Base-by-base conservation (phyloP, 371 early-diverging fungal genomes). In the Syncephalis fuscata region DNA sequence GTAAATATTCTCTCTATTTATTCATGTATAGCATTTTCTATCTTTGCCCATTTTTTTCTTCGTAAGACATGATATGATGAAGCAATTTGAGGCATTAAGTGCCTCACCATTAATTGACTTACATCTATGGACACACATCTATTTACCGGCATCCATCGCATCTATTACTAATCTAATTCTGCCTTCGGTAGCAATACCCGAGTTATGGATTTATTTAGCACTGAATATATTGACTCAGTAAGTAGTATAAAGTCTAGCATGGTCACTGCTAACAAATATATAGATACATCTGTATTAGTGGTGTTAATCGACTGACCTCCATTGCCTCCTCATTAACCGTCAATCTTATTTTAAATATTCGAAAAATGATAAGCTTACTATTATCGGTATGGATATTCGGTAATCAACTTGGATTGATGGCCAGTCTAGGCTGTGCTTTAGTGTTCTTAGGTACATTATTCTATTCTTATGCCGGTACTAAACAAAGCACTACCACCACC, bases 321-420 rank as follows among this genome's bases (percentile, higher is more conserved):
- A 66, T 82, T 48, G 68, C 86, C 0, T 63, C 83, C 14, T 80
- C 89, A 3, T 61, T 92, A 8, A 87, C 89, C 0, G 60, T 92
- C 26, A 88, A 89, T 49, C 70, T 92, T 16, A 82, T 90, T 4
- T 67, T 92, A 17, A 87, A 81, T 45, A 51, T 92, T 14, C 76
- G 92, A 39, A 92, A 92, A 60, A 80, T 88, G 40, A 71, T 80
- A 0, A 82, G 82, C 21, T 60, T 92, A 25, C 52, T 85, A 22
- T 65, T 92, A 21, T 88, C 88, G 1, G 75, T 89, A n/a, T n/a
- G 81, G 22, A 68, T 83, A 26, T 92, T 92, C 59, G 66, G 79
- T 36, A 87, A 85, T 55, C 67, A 71, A 0, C 51, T 58, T 2
- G 74, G 76, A 23, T 75, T 81, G 49, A 60, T 68, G 42, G 41